Evolutionary conservation across 306 rosid species (phyloP), one percentile per base, ranked within the genome.

Genomic region (Inga oerstediana): DNA sequence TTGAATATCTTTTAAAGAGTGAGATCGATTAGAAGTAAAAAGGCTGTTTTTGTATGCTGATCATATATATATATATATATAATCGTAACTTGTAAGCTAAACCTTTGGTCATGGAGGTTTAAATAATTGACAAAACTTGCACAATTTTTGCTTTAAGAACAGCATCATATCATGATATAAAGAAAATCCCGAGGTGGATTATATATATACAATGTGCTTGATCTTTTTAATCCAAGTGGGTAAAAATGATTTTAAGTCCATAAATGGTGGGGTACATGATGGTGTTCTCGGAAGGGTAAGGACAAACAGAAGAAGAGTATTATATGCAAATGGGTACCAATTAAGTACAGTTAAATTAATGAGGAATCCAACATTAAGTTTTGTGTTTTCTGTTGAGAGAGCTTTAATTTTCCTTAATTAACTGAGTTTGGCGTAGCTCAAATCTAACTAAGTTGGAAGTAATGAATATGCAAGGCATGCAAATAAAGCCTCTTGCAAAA

Each of bases 141-240:
- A 41, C 13, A 67, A 34, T 66, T 46, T 78, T 74, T n/a, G 51
- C 71, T 48, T 77, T 81, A 19, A 15, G 17, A 72, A 30, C 10
- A 39, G 37, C 59, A 62, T 80, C 67, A 74, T 77, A 4, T 44
- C 13, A 44, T 9, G 48, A 37, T 39, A 54, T 3, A 41, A 84
- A 79, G 84, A 66, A 85, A 85, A 85, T 85, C 84, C 88, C 49
- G 3, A 84, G 14, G 75, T 51, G 46, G 82, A 87, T 64, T 59
- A 68, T 1, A 67, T 80, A 14, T 16, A 14, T 15, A 4, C 27
- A 56, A 19, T 56, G 11, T 2, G 24, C 22, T n/a, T 20, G 49
- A 12, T 32, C 17, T 49, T 43, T 13, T 8, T 20, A 20, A 52
- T 17, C 17, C 56, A 56, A 39, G 8, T 61, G 14, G 35, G 79